Base-by-base conservation (phyloP, 345 rosid species). In the Hevea brasiliensis region DNA sequence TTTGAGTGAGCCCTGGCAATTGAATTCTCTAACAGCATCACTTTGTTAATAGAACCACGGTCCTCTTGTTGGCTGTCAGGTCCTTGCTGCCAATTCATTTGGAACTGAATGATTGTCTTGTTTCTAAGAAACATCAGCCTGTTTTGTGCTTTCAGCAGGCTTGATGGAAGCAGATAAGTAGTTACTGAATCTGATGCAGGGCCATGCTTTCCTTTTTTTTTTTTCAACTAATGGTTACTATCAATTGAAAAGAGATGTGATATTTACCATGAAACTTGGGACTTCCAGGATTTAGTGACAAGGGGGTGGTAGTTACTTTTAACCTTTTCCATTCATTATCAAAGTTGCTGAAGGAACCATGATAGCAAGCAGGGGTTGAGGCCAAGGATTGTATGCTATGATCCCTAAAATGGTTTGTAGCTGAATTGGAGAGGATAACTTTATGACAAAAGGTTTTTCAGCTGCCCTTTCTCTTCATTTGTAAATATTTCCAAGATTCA, bases 151-250 rank as follows among this genome's bases (percentile, higher is more conserved):
- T 29, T 60, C 45, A 40, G 37, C 72, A n/a, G 41, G 45, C 26
- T 60, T 71, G 42, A 70, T 45, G 15, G 55, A 48, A 45, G 65
- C 29, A 32, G 27, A 29, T 26, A n/a, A n/a, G n/a, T 17, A 70
- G 61, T n/a, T 6, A 21, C 21, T 67, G 27, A 29, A 53, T 44
- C 73, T 29, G 11, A 13, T 70, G 65, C 56, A 58, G 20, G 65
- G 13, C 40, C 53, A 44, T 61, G 3, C 21, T 15, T 8, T 23
- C 3, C 10, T 57, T 37, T 61, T 61, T 42, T 27, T 12, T 24
- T 20, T 18, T 47, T 41, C 4, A 42, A 45, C 6, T 61, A 20
- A 21, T 5, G 8, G 6, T 55, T 21, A 20, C 24, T 21, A 21
- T 55, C 26, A 7, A 55, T 24, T 55, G 3, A 4, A 20, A 55